Conservation (phyloP, 345 rosid genomes). For the Pugionium cornutum region DNA sequence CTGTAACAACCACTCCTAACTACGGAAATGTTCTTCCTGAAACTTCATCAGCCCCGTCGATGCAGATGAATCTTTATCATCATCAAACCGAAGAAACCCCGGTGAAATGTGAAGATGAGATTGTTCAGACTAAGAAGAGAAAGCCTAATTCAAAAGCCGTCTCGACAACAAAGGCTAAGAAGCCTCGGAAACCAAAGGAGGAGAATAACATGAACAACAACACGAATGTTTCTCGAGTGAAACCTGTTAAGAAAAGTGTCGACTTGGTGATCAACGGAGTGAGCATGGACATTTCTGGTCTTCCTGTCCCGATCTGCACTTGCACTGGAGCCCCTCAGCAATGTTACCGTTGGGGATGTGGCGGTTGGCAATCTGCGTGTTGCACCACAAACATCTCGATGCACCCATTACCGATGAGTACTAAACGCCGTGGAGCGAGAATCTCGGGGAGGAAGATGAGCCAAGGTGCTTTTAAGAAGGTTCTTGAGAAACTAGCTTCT, state of each 20-base stretch:
- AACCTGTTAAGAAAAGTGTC: constrained; percentile 80
- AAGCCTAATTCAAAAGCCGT: constrained; percentile 53
- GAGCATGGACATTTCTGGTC: constrained; percentile 79
- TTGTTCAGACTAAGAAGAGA: constrained; percentile 62
- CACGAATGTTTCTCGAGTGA: constrained; percentile 49
- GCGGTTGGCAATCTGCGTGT: constrained; percentile 99
- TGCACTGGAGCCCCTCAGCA: constrained; percentile 97
- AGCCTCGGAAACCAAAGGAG: constrained; percentile 81
- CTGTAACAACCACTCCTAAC: constrained; percentile 45
- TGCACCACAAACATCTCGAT: constrained; percentile 91
- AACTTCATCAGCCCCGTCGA: constrained; percentile 52
- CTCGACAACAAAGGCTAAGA: constrained; percentile 58
- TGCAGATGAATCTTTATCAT: constrained; percentile 60
- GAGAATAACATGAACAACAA: constrained; percentile 30
- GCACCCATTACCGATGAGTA: constrained; percentile 96
- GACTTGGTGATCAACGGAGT: constrained; percentile 84
- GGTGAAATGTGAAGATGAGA: constrained; percentile 52
- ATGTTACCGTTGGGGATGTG: constrained; percentile 98
- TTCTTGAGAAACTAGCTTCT: constrained; percentile 87
- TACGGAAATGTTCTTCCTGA: constrained; percentile 56
- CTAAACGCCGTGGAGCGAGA: constrained; percentile 91
- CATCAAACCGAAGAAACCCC: constrained; percentile 50
- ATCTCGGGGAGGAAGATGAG: constrained; percentile 99
- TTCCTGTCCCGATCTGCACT: constrained; percentile 89
- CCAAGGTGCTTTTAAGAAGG: constrained; percentile 96